phyloP scores from a whole-genome alignment of 202 grass and related monocot genomes.

The Carex sylvatica region DNA sequence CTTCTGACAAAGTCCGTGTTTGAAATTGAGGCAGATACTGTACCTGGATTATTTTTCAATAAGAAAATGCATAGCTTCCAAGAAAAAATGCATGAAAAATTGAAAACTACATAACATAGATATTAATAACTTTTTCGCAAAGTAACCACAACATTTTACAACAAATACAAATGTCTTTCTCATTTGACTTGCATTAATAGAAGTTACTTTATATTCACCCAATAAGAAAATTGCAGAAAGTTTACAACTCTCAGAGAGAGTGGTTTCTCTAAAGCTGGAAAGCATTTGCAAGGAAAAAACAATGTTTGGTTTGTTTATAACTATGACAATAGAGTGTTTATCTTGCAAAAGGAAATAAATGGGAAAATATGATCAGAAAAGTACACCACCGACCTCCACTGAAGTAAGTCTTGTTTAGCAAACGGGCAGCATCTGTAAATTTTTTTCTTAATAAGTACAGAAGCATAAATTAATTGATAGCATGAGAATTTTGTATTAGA shows the following conservation, averaged over 20 bases:
- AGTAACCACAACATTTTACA: not conserved
- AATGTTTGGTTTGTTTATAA: not conserved
- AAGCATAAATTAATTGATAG: slow-evolving; percentile 13
- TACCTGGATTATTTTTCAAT: slow-evolving; percentile 63
- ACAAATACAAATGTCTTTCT: not conserved
- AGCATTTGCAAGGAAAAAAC: not conserved
- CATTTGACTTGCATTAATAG: not conserved
- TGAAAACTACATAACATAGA: not conserved
- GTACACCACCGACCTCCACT: slow-evolving; percentile 63
- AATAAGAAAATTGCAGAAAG: not conserved
- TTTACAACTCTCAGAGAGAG: not conserved
- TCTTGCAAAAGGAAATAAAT: slow-evolving; percentile 21
- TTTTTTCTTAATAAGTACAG: slow-evolving; percentile 15
- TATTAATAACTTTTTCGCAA: not conserved
- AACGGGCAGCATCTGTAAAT: slow-evolving; percentile 71
- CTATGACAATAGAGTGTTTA: not conserved
- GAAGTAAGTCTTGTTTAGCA: slow-evolving; percentile 85
- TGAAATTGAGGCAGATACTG: slow-evolving; percentile 84
- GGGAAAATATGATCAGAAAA: slow-evolving; percentile 21
- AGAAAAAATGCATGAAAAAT: not conserved
- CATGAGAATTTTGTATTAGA: not conserved
- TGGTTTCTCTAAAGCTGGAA: not conserved
- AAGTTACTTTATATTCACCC: not conserved
- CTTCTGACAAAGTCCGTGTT: slow-evolving; percentile 79
- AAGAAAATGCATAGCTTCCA: slow-evolving; percentile 25